Evolutionary conservation across 1,284 basidiomycete species (phyloP).

Genomic region (Amylostereum areolatum): DNA sequence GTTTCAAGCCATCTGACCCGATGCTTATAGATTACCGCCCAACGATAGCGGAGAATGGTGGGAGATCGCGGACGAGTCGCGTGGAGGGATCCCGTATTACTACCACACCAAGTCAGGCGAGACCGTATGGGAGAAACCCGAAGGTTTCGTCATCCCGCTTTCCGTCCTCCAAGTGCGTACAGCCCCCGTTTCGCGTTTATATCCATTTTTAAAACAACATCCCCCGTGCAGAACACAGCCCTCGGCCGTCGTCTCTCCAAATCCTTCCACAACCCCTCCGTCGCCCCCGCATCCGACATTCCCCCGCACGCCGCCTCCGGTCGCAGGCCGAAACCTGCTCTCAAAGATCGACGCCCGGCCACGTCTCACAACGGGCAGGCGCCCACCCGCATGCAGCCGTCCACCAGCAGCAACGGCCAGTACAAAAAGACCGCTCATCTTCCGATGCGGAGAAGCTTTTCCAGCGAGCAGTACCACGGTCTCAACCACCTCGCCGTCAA

Average conservation of each 20-base stretch:
- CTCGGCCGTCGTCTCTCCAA: constrained; percentile 57
- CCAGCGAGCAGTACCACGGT: constrained; percentile 28
- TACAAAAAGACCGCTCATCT: constrained; percentile 18
- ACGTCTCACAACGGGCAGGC: constrained; percentile 29
- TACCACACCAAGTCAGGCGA: constrained; percentile 86
- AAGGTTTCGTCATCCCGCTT: constrained; percentile 85
- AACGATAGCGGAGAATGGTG: constrained; percentile 90
- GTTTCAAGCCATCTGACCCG: no score
- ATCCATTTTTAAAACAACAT: not conserved
- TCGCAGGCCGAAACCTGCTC: constrained; percentile 2
- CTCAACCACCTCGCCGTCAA: constrained; percentile 9
- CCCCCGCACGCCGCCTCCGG: not conserved
- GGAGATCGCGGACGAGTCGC: constrained; percentile 80
- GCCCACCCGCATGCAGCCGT: constrained; percentile 19
- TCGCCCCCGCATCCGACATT: constrained; percentile 19
- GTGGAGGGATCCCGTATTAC: constrained; percentile 82
- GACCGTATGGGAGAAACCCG: constrained; percentile 86
- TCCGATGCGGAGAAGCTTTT: constrained; percentile 30
- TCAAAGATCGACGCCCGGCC: constrained; percentile 26
- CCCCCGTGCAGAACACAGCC: constrained; percentile 55
- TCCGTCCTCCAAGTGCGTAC: constrained; percentile 72
- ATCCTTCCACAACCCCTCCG: constrained; percentile 16
- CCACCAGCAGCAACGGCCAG: constrained; percentile 12
- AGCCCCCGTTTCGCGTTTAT: not conserved
- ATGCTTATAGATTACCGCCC: constrained; percentile 63